Conservation (phyloP, 352 stramenopile genomes). For the Peronosclerospora sorghi region DNA sequence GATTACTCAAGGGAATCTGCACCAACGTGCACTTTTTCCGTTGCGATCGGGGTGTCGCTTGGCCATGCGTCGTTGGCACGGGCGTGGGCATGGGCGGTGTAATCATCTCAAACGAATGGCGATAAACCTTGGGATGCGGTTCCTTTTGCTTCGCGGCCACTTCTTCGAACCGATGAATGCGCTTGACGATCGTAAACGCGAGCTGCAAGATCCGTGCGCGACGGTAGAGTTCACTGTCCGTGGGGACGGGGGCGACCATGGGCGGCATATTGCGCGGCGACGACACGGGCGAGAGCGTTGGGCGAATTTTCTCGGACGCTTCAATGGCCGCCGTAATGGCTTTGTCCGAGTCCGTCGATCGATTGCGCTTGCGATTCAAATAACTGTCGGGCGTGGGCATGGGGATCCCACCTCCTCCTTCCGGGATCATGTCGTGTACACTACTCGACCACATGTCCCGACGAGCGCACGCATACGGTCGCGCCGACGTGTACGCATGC, state of each 20-base stretch:
- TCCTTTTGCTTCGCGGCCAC: slow-evolving; percentile 29
- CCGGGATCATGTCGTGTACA: slow-evolving; percentile 19
- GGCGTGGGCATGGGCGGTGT: slow-evolving; percentile 21
- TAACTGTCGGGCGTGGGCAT: slow-evolving; percentile 28
- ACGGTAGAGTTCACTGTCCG: slow-evolving; percentile 39
- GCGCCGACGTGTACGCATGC: slow-evolving; percentile 36
- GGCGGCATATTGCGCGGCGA: slow-evolving; percentile 14
- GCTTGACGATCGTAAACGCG: slow-evolving; percentile 45
- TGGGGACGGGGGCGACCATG: slow-evolving; percentile 17
- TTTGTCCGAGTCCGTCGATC: slow-evolving; percentile 60
- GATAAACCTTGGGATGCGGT: slow-evolving; percentile 23
- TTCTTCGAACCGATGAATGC: slow-evolving; percentile 50
- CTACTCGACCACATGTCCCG: slow-evolving; percentile 28
- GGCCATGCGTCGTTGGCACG: background rate
- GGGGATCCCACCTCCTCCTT: slow-evolving; percentile 26
- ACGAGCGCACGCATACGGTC: slow-evolving; percentile 25
- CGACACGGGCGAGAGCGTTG: slow-evolving; percentile 16
- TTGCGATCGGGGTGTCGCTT: slow-evolving; percentile 5
- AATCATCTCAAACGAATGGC: slow-evolving; percentile 56
- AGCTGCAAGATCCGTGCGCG: slow-evolving; percentile 46
- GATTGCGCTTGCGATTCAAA: slow-evolving; percentile 59
- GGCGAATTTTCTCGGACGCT: slow-evolving; percentile 43
- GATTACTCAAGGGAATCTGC: slow-evolving; percentile 48
- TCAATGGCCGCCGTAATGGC: slow-evolving; percentile 36
- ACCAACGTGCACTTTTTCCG: slow-evolving; percentile 29